Evolutionary conservation across 225 moss, liverwort and hornwort species (phyloP).

Genomic region (Polytrichum commune): DNA sequence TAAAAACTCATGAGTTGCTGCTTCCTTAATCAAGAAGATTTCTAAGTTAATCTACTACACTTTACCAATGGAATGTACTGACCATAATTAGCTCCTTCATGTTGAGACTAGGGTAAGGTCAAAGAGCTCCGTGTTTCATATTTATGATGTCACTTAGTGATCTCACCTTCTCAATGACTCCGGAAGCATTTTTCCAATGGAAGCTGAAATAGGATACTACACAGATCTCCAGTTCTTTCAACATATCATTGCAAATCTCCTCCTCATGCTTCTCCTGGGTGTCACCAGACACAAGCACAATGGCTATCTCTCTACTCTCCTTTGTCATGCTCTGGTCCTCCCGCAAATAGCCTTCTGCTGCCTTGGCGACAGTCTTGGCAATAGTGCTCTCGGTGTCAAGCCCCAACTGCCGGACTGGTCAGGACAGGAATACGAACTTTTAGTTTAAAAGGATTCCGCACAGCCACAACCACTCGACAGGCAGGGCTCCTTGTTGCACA

Average conservation of each 20-base stretch:
- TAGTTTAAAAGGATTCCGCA: neutral
- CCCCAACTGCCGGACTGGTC: constrained; percentile 50
- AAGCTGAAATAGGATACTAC: constrained; percentile 54
- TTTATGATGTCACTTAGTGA: neutral
- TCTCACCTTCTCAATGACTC: constrained; percentile 44
- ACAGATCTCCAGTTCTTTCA: constrained; percentile 52
- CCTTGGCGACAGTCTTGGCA: constrained; percentile 36
- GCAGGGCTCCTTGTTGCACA: too few species aligned
- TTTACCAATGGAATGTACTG: too few species aligned
- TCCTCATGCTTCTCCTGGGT: constrained; percentile 20
- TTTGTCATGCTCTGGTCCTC: constrained; percentile 26
- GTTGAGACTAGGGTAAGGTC: neutral
- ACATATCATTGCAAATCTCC: constrained; percentile 35
- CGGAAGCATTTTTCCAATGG: constrained; percentile 42
- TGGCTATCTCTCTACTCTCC: constrained; percentile 41
- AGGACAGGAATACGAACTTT: neutral
- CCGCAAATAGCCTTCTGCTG: constrained; percentile 49
- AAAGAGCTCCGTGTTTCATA: neutral
- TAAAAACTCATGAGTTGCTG: too few species aligned
- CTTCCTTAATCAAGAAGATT: too few species aligned
- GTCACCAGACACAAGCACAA: constrained; percentile 35
- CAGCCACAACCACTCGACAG: neutral
- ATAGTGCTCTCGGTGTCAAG: constrained; percentile 27
- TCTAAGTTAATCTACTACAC: too few species aligned
- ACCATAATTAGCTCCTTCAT: too few species aligned